Percentiles rank a stretch among this genome's conserved stretches.
Evolutionary conservation across 2,329 filamentous ascomycete genomes (phyloP).

Genomic region (Didymella keratinophila): DNA sequence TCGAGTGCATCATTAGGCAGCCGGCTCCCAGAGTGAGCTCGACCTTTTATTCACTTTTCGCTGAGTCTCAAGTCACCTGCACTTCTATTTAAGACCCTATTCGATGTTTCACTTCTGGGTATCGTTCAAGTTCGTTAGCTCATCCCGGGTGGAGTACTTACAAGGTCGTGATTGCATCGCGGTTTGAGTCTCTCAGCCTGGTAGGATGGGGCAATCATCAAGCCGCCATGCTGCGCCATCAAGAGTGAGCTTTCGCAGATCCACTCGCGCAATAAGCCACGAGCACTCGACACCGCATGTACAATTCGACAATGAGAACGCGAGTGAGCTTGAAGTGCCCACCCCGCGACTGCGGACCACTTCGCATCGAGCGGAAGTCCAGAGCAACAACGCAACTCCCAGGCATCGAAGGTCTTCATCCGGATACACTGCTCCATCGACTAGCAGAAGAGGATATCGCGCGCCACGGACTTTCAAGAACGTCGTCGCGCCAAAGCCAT

Average conservation of each 20-base stretch:
- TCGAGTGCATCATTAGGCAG: background rate
- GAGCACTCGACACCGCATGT: background rate
- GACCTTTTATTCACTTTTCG: background rate
- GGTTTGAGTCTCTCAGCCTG: background rate
- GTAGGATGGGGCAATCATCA: constrained; percentile 6
- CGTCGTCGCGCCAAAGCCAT: background rate
- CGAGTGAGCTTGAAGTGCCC: background rate
- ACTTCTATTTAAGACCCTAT: background rate
- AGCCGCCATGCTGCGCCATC: background rate
- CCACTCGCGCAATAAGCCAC: background rate
- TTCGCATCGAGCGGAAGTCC: background rate
- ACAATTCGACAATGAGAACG: background rate
- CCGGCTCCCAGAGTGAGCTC: background rate
- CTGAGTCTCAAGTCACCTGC: background rate
- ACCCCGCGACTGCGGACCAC: background rate
- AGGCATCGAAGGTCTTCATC: background rate
- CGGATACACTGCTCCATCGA: background rate
- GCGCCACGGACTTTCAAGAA: background rate
- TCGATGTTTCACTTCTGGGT: background rate
- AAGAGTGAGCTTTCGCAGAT: background rate
- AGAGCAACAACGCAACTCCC: background rate
- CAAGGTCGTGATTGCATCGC: background rate
- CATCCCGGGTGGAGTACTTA: background rate
- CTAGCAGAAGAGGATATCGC: background rate
- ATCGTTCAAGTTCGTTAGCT: background rate